A percentile compares a stretch with the other conserved stretches of the same genome.
Conservation (phyloP, 2,329 filamentous ascomycete species). For the Talaromyces pinophilus region DNA sequence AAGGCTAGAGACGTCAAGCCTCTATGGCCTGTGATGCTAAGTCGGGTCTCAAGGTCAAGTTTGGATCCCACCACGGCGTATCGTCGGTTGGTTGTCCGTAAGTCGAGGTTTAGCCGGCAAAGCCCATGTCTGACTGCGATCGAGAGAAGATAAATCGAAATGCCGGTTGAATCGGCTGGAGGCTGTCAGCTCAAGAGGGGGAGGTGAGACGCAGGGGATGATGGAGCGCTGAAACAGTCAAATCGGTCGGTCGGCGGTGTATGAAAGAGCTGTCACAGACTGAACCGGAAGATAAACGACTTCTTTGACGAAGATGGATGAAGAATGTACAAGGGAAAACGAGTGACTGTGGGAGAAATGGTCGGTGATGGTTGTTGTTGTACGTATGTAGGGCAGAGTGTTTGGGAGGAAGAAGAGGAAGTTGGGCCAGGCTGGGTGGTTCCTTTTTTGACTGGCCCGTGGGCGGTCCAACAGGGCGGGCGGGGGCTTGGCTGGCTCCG, state of each 20-base stretch:
- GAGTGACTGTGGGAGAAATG: constrained; percentile 8
- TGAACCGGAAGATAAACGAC: not conserved
- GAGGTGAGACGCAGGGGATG: constrained; percentile 23
- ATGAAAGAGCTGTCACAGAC: not conserved
- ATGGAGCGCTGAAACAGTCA: constrained; percentile 12
- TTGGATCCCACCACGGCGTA: not conserved
- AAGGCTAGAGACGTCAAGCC: constrained; percentile 24
- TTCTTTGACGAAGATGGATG: constrained; percentile 4
- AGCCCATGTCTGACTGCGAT: constrained; percentile 7
- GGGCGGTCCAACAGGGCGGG: not conserved
- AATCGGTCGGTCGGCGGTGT: constrained; percentile 1
- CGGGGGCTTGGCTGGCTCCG: constrained; percentile 2
- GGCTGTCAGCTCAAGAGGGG: constrained; percentile 10
- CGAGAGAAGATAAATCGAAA: not conserved
- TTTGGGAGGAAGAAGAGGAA: not conserved
- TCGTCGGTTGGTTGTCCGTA: not conserved
- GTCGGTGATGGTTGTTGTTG: not conserved
- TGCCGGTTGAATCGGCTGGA: not conserved
- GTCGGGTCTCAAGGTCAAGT: not conserved
- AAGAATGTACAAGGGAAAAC: constrained; percentile 10
- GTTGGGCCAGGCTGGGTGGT: not conserved
- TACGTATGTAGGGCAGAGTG: not conserved
- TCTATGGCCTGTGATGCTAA: not conserved
- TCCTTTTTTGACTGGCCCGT: constrained; percentile 1
- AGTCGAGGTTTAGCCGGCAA: not conserved